These are phyloP conservation scores for Metschnikowia kunwiensis DNA, from an alignment of 805 yeast species.

Conservation along the genomic window DNA sequence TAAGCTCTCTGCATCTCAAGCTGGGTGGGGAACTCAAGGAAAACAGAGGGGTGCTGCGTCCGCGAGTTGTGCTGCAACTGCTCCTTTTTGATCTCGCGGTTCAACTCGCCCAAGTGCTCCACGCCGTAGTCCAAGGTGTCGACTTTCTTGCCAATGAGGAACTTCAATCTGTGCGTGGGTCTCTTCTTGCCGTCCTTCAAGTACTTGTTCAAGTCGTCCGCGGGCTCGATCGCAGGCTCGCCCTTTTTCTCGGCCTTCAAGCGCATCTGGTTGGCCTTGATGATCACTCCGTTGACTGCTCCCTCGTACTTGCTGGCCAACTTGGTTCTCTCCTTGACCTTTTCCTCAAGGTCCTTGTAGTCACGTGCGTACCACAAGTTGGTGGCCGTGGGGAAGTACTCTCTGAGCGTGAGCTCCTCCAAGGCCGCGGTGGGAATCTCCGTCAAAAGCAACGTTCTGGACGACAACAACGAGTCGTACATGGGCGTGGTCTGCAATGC, in stretches of 20 bases:
- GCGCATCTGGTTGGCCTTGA: constrained; percentile 56
- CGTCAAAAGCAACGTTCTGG: constrained; percentile 70
- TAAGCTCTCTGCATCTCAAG: constrained; percentile 84
- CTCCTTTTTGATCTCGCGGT: constrained; percentile 55
- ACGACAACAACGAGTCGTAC: constrained; percentile 64
- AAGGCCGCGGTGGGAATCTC: constrained; percentile 54
- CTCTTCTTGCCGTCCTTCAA: constrained; percentile 66
- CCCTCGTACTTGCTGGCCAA: constrained; percentile 60
- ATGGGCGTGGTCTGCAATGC: constrained; percentile 70
- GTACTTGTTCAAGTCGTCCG: constrained; percentile 56
- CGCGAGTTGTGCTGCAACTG: constrained; percentile 54
- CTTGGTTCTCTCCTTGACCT: constrained; percentile 62
- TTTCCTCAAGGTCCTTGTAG: constrained; percentile 51
- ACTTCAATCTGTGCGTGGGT: constrained; percentile 75
- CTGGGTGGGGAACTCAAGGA: constrained; percentile 79
- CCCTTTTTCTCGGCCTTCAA: constrained; percentile 57
- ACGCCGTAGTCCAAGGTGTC: constrained; percentile 74
- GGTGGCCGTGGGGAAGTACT: constrained; percentile 61
- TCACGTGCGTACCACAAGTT: constrained; percentile 65
- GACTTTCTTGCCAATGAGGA: constrained; percentile 77
- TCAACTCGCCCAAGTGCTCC: constrained; percentile 64
- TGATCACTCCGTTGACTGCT: constrained; percentile 57
- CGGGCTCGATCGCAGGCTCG: constrained; percentile 53
- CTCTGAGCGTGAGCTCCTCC: constrained; percentile 48
- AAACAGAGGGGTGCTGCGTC: constrained; percentile 63